Conservation (phyloP, 495 filamentous ascomycete genomes). For the Oleoguttula mirabilis region DNA sequence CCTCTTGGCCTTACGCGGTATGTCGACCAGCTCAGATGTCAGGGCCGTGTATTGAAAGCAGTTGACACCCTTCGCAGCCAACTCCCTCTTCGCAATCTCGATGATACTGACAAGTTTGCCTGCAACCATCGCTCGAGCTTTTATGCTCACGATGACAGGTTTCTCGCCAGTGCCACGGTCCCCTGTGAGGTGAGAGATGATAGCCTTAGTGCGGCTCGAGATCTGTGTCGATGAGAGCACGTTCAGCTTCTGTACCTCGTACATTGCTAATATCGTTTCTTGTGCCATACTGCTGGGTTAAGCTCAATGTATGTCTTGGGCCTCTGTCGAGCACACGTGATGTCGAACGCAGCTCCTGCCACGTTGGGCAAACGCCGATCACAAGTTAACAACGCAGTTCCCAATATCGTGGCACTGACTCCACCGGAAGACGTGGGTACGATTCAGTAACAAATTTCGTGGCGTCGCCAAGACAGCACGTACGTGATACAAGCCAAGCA, state of each 20-base stretch:
- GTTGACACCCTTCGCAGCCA: conserved; percentile 37
- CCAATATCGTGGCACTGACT: no score
- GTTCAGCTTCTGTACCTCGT: conserved; percentile 2
- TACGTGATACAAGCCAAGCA: no score
- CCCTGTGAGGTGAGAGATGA: conserved; percentile 1
- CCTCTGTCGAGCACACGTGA: no score
- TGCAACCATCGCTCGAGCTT: conserved; percentile 40
- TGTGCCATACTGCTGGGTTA: no score
- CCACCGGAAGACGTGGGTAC: no score
- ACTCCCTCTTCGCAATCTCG: conserved; percentile 51
- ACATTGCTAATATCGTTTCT: no score
- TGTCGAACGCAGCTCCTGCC: no score
- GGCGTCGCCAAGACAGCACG: no score
- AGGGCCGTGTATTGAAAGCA: conserved; percentile 49
- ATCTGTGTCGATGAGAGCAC: conserved; percentile 9
- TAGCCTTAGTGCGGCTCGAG: not conserved
- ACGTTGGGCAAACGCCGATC: no score
- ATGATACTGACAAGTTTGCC: conserved; percentile 52
- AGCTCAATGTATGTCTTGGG: no score
- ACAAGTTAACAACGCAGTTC: no score
- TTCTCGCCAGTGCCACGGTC: conserved; percentile 11
- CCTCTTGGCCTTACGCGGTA: conserved; percentile 14
- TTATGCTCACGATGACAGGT: conserved; percentile 33
- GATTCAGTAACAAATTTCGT: no score
- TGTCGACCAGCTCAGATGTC: conserved; percentile 31